Evolutionary conservation across 108 stramenopile genomes (phyloP).

Genomic region (Nitzschia putrida): DNA sequence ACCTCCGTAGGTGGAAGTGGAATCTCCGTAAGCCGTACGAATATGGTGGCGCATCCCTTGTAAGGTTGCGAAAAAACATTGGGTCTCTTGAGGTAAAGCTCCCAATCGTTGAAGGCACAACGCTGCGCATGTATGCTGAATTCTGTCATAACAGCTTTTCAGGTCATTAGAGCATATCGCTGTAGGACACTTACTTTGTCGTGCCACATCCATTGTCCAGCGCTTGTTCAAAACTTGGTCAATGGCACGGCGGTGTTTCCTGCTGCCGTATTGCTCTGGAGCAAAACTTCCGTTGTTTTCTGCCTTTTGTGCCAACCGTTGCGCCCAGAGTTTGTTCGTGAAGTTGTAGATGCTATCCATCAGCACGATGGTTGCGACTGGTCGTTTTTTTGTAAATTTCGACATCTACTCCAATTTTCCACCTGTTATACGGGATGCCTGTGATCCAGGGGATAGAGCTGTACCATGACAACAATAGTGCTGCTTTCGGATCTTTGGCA

Average conservation of each 20-base stretch:
- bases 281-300: not conserved
- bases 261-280: not conserved
- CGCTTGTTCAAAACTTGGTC: not conserved
- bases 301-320: conserved; percentile 9
- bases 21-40: conserved; percentile 1
- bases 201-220: not conserved
- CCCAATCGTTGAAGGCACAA: not conserved
- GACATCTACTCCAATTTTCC: not conserved
- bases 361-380: not conserved
- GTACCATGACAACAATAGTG: not conserved
- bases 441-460: not conserved
- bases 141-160: conserved; percentile 5
- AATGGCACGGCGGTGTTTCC: not conserved
- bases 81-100: not conserved
- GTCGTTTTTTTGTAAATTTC: not conserved
- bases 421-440: not conserved
- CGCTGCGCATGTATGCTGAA: not conserved
- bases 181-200: not conserved
- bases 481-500: not conserved
- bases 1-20: not conserved
- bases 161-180: not conserved
- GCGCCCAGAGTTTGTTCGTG: conserved; percentile 10
- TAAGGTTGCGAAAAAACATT: not conserved
- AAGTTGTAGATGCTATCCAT: conserved; percentile 18
- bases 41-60: not conserved